phyloP scores from a whole-genome alignment of 768 basidiomycete species.

The Boletus subcaerulescens region DNA sequence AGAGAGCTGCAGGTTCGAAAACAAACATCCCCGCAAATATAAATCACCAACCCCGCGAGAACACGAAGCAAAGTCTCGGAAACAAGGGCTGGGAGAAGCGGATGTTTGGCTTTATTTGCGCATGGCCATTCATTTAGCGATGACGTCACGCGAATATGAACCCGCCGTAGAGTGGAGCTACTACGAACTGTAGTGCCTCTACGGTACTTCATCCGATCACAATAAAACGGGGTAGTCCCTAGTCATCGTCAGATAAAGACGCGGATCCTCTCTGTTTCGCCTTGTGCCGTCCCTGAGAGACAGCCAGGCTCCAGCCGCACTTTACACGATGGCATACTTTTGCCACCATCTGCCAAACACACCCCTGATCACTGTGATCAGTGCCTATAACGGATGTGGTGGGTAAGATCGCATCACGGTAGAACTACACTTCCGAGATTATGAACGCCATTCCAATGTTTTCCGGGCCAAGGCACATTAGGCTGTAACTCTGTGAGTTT shows the following conservation, averaged over 20 bases:
- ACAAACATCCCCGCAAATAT: slow-evolving; percentile 8
- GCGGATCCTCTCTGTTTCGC: no score
- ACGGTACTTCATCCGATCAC: no score
- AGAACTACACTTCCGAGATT: background rate
- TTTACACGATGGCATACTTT: background rate
- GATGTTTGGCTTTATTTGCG: slow-evolving; percentile 11
- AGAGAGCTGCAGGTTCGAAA: background rate
- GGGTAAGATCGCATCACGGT: background rate
- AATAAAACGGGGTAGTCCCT: background rate
- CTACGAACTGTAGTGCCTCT: no score
- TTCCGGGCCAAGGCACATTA: background rate
- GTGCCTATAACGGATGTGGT: background rate
- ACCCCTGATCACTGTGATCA: background rate
- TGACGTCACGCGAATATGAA: slow-evolving; percentile 25
- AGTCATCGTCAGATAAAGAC: background rate
- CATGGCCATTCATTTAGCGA: slow-evolving; percentile 1
- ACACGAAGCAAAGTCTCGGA: background rate
- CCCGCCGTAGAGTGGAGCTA: no score
- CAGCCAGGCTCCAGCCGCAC: background rate
- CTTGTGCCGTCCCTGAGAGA: background rate
- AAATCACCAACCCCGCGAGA: slow-evolving; percentile 7
- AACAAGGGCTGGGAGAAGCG: background rate
- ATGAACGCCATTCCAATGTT: background rate
- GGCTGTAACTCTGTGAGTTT: background rate
- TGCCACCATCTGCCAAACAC: background rate